phyloP scores from a whole-genome alignment of 345 rosid genomes.

The Stellera chamaejasme region DNA sequence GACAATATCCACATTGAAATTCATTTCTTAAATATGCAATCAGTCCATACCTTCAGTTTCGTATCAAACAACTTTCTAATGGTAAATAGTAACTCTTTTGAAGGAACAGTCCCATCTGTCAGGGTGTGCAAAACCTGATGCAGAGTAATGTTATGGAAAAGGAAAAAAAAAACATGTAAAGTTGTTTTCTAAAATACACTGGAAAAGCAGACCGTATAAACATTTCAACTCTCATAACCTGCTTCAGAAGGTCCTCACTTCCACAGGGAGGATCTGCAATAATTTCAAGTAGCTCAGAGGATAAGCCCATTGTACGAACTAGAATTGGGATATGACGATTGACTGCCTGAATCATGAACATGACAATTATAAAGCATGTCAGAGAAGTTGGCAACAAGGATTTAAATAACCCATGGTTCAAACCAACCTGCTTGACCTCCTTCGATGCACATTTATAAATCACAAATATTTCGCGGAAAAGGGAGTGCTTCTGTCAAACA shows the following conservation, averaged over 20 bases:
- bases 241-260: constrained; percentile 76
- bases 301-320: constrained; percentile 97
- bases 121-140: constrained; percentile 85
- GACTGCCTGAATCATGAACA: constrained; percentile 60
- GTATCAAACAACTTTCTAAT: constrained; percentile 80
- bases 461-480: constrained; percentile 71
- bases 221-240: constrained; percentile 38
- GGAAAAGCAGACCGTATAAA: constrained; percentile 6
- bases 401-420: constrained; percentile 3
- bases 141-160: constrained; percentile 6
- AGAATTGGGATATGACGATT: constrained; percentile 83
- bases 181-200: too few relatives aligned
- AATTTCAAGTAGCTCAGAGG: constrained; percentile 81
- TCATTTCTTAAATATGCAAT: constrained; percentile 7
- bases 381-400: constrained; percentile 4
- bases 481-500: constrained; percentile 82
- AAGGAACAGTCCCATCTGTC: constrained; percentile 70
- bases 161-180: constrained; percentile 1
- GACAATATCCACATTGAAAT: constrained; percentile 12
- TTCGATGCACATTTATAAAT: constrained; percentile 52
- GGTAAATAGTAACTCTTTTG: constrained; percentile 64
- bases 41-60: constrained; percentile 60
- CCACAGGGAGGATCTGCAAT: constrained; percentile 91
- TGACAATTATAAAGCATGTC: constrained; percentile 9
- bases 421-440: constrained; percentile 73